A percentile compares a stretch with the other conserved stretches of the same genome.
These are phyloP conservation scores for Diaporthe destruens DNA, from an alignment of 2,329 filamentous ascomycete species.

Conservation along the genomic window DNA sequence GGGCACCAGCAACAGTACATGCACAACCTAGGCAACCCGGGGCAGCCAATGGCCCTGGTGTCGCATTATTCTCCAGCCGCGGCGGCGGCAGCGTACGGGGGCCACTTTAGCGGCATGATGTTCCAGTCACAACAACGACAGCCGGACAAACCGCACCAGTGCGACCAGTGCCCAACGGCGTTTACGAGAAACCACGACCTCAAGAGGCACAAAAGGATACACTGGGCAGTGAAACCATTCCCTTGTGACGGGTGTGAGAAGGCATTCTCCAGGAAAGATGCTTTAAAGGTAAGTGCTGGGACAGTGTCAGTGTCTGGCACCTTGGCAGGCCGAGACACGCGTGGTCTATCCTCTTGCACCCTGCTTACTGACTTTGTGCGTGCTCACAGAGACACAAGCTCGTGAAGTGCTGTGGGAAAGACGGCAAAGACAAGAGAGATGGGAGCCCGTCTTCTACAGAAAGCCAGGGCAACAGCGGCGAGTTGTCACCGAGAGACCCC, in stretches of 20 bases:
- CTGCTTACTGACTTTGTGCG: conserved; percentile 41
- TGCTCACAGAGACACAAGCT: conserved; percentile 69
- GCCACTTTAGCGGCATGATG: conserved; percentile 58
- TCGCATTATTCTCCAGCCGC: conserved; percentile 37
- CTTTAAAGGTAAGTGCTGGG: conserved; percentile 83
- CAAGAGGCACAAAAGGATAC: conserved; percentile 95
- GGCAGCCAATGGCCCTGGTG: conserved; percentile 78
- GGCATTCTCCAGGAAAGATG: conserved; percentile 96
- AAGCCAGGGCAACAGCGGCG: conserved; percentile 40
- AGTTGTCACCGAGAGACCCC: conserved; percentile 42
- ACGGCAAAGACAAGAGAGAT: conserved; percentile 44
- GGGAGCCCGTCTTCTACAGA: conserved; percentile 38
- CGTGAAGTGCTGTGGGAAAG: conserved; percentile 72
- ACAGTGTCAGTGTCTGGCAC: neutral
- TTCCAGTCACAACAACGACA: conserved; percentile 57
- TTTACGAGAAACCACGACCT: conserved; percentile 98
- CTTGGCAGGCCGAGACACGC: neutral
- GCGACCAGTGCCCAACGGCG: conserved; percentile 89
- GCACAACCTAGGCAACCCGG: conserved; percentile 82
- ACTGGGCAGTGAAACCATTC: conserved; percentile 95
- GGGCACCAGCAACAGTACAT: conserved; percentile 62
- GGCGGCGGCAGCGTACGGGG: conserved; percentile 51
- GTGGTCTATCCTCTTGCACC: too few species aligned
- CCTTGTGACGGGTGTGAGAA: conserved; percentile 93
- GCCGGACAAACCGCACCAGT: conserved; percentile 90